Conservation (phyloP, 1,139 yeast genomes). For the Yamadazyma trypodendri region DNA sequence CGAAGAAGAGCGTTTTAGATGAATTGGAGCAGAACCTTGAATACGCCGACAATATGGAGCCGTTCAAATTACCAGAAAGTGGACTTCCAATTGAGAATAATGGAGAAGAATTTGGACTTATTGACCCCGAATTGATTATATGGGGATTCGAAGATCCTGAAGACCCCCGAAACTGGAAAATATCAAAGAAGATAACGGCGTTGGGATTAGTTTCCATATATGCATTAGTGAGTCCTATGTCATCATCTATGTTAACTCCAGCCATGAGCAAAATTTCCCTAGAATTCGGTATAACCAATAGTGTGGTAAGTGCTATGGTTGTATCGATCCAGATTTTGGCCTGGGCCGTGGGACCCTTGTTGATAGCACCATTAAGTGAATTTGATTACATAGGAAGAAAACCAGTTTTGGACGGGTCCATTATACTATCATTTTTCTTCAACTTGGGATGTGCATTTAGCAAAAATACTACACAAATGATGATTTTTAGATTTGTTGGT, state of each 20-base stretch:
- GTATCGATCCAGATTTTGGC: conserved; percentile 46
- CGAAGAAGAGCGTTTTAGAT: conserved; percentile 38
- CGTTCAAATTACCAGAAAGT: conserved; percentile 18
- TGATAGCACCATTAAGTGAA: conserved; percentile 47
- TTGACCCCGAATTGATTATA: conserved; percentile 46
- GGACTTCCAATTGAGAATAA: conserved; percentile 30
- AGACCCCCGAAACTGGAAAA: conserved; percentile 42
- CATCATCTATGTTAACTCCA: conserved; percentile 46
- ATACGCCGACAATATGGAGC: conserved; percentile 10
- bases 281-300: conserved; percentile 34
- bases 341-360: conserved; percentile 48
- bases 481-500: conserved; percentile 39
- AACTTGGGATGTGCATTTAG: conserved; percentile 44
- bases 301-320: conserved; percentile 35
- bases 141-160: conserved; percentile 39
- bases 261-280: conserved; percentile 35
- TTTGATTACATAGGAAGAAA: conserved; percentile 43
- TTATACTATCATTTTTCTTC: conserved; percentile 37
- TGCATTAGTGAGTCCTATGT: conserved; percentile 47
- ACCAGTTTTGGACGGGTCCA: conserved; percentile 36
- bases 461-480: conserved; percentile 37
- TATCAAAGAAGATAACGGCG: conserved; percentile 25
- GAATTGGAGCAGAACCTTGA: conserved; percentile 27
- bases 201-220: conserved; percentile 39
- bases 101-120: conserved; percentile 36